phyloP scores from a whole-genome alignment of 257 asterid species.

The Fraxinus excelsior region DNA sequence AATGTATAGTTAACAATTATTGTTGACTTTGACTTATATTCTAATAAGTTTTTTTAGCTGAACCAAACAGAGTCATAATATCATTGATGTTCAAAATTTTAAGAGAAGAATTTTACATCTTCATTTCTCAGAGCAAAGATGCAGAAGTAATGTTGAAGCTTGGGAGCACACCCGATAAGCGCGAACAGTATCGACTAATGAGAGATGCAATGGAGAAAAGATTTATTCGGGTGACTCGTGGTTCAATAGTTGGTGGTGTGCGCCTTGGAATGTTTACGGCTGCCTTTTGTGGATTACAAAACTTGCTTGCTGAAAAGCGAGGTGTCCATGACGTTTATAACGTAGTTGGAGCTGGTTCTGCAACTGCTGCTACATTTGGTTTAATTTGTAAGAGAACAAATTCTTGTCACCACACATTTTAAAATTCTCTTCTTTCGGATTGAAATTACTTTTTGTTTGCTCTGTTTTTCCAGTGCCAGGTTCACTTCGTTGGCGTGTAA shows the following conservation, averaged over 20 bases:
- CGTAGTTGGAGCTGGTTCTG: slow-evolving; percentile 94
- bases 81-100: background rate
- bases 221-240: slow-evolving; percentile 84
- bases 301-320: slow-evolving; percentile 81
- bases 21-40: too few relatives aligned
- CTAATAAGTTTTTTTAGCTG: too few relatives aligned
- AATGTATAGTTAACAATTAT: too few relatives aligned
- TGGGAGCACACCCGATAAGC: slow-evolving; percentile 95
- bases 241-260: slow-evolving; percentile 92
- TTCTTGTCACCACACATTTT: slow-evolving; percentile 9
- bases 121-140: slow-evolving; percentile 77
- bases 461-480: slow-evolving; percentile 78
- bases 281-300: slow-evolving; percentile 80
- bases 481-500: slow-evolving; percentile 78
- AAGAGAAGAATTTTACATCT: slow-evolving; percentile 21
- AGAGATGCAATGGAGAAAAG: slow-evolving; percentile 99
- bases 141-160: slow-evolving; percentile 97
- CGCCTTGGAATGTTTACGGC: slow-evolving; percentile 98
- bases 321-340: slow-evolving; percentile 88
- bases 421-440: background rate
- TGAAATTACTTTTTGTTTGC: slow-evolving; percentile 10
- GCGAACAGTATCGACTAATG: slow-evolving; percentile 92
- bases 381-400: slow-evolving; percentile 60
- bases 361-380: slow-evolving; percentile 93
- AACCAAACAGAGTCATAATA: background rate